These are phyloP conservation scores for Boehmeria nivea DNA, from an alignment of 306 rosid genomes.

Conservation along the genomic window DNA sequence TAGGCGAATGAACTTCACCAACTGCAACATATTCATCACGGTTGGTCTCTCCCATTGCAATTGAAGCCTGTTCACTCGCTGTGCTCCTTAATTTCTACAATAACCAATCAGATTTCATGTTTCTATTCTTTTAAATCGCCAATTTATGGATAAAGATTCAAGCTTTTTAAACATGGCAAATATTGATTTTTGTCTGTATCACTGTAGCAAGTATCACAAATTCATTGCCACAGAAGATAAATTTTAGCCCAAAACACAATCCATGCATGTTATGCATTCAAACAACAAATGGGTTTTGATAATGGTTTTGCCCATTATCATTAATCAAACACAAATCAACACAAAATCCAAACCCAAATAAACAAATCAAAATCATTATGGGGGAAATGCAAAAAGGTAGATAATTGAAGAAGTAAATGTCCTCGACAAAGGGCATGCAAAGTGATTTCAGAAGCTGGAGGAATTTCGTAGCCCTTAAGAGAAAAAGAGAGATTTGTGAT, in stretches of 20 bases:
- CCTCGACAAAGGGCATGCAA: background rate
- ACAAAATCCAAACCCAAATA: background rate
- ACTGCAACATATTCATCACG: slow-evolving; percentile 28
- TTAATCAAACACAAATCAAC: background rate
- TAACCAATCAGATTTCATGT: slow-evolving; percentile 5
- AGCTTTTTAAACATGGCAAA: background rate
- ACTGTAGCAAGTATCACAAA: too few species aligned
- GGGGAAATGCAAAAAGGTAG: too few species aligned
- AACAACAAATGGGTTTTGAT: too few species aligned
- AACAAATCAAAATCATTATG: too few species aligned
- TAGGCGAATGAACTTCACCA: slow-evolving; percentile 42
- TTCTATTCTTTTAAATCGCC: background rate
- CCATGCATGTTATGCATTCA: too few species aligned
- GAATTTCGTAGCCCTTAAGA: background rate
- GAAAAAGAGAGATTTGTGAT: background rate
- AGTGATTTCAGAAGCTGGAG: background rate
- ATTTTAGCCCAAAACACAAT: too few species aligned
- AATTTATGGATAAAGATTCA: background rate
- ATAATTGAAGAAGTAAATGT: too few species aligned
- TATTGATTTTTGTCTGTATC: too few species aligned
- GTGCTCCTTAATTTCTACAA: slow-evolving; percentile 55
- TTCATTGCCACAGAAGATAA: too few species aligned
- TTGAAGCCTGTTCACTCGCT: slow-evolving; percentile 33
- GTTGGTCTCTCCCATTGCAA: slow-evolving; percentile 47
- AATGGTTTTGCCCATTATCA: too few species aligned